Evolutionary conservation across 1,284 basidiomycete species (phyloP), one percentile per base, ranked within the genome.

Genomic region (Cryptococcus amylolentus): DNA sequence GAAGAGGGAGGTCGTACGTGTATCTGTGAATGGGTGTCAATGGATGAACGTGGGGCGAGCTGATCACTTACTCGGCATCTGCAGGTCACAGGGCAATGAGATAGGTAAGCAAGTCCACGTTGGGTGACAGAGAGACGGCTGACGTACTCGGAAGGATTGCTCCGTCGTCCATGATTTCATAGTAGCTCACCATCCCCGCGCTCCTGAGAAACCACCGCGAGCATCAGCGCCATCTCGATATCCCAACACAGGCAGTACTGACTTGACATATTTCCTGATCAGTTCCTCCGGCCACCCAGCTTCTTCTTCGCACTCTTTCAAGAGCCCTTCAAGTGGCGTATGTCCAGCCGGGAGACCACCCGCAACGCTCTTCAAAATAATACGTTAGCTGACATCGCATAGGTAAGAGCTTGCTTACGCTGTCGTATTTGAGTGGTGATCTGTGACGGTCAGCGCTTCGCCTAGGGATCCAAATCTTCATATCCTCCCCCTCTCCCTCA

Each of bases 271-370:
- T 45, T 79, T 77, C 44, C 81, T 77, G 3, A 88, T 83, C 37
- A 89, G 65, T 14, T 80, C 72, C 51, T 84, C 84, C 1, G 81
- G 77, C 26, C 94, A 81, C 61, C 86, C 89, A 18, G 91, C 92
- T 75, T 96, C 92, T 71, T 96, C 92, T 80, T 85, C 85, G 60
- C 89, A 87, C 76, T 98, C 94, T 69, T 94, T 92, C 35, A 95
- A 82, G 49, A 97, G 80, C 6, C 85, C 82, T 55, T 91, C 87
- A 54, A 88, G 84, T 1, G 84, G 78, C 0, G 81, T 74, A 75
- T 88, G 84, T 2, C 91, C 90, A 8, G 86, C 84, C 0, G 79
- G 75, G 51, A 82, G 81, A 3, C 80, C 81, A 12, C 81, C 81
- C 0, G 79, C 81, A 3, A 81, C 77, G 2, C 75, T 69, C 70